Evolutionary conservation across 2,329 filamentous ascomycete species (phyloP).

Genomic region (Claviceps sorghi): DNA sequence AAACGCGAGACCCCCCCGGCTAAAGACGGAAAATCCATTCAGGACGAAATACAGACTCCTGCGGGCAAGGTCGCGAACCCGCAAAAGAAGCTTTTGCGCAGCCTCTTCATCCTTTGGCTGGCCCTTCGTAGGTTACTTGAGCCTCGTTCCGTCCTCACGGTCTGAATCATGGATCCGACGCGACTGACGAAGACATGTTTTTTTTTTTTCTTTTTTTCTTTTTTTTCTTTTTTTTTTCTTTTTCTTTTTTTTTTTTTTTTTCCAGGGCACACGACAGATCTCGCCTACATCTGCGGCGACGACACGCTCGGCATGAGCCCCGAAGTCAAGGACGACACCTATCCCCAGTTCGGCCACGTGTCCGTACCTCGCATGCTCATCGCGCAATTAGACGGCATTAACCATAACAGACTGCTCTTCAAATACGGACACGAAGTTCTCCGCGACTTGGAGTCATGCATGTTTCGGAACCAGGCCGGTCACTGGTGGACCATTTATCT

Average conservation of each 20-base stretch:
- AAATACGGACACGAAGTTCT: constrained; percentile 21
- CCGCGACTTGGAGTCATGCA: constrained; percentile 19
- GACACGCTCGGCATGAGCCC: constrained; percentile 27
- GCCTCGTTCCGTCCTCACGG: background rate
- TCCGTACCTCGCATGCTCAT: constrained; percentile 29
- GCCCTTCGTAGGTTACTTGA: constrained; percentile 26
- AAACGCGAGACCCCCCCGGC: background rate
- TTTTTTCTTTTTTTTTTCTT: too few relatives aligned
- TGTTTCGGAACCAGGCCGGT: constrained; percentile 19
- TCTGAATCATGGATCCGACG: too few relatives aligned
- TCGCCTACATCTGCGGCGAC: constrained; percentile 25
- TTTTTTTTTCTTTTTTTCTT: too few relatives aligned
- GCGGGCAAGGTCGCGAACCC: constrained; percentile 5
- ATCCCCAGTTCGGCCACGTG: constrained; percentile 24
- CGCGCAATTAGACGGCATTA: constrained; percentile 31
- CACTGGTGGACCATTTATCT: constrained; percentile 23
- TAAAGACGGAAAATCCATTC: background rate
- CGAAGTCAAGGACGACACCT: constrained; percentile 19
- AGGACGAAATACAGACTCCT: constrained; percentile 1
- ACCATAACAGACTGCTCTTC: constrained; percentile 21
- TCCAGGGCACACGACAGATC: constrained; percentile 32
- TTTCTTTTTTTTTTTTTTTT: too few relatives aligned
- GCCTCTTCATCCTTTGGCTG: constrained; percentile 31
- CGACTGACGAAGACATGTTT: background rate
- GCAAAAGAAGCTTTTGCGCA: constrained; percentile 23